These are phyloP conservation scores for Cicer pinnatifidum DNA, from an alignment of 306 rosid species.

Conservation along the genomic window DNA sequence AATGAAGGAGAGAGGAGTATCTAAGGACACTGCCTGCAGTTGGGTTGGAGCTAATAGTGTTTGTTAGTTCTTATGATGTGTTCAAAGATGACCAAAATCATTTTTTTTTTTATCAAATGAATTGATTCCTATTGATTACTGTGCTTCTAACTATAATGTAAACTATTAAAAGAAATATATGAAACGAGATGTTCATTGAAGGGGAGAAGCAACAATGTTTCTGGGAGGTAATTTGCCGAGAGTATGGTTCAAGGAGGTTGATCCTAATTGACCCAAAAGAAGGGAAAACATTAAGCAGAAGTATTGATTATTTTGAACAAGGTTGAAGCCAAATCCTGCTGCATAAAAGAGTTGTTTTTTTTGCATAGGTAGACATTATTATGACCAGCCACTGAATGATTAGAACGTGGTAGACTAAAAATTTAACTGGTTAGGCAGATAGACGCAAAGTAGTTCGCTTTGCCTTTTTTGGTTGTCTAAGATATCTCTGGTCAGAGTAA, in stretches of 20 bases:
- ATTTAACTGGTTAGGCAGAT: background rate
- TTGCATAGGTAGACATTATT: background rate
- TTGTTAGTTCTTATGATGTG: constrained; percentile 40
- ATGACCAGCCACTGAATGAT: background rate
- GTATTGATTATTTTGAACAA: constrained; percentile 2
- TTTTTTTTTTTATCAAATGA: constrained; percentile 5
- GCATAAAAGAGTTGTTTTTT: background rate
- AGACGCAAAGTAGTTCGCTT: background rate
- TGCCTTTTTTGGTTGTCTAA: too few relatives aligned
- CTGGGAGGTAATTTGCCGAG: constrained; percentile 21
- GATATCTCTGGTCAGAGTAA: too few relatives aligned
- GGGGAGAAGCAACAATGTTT: constrained; percentile 6
- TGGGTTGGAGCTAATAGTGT: constrained; percentile 67
- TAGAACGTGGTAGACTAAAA: background rate
- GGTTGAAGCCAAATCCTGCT: constrained; percentile 30
- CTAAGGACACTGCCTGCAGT: constrained; percentile 72
- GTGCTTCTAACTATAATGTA: constrained; percentile 17
- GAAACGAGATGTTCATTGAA: constrained; percentile 15
- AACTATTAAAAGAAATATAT: constrained; percentile 20
- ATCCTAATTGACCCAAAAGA: background rate
- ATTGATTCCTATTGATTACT: constrained; percentile 23
- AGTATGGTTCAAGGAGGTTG: background rate
- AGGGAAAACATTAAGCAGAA: background rate
- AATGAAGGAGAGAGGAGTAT: constrained; percentile 74
- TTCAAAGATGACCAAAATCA: background rate